A percentile compares a stretch with the other conserved stretches of the same genome.
These are phyloP conservation scores for Syzygium malaccense DNA, from an alignment of 441 rosid genomes.

Conservation along the genomic window DNA sequence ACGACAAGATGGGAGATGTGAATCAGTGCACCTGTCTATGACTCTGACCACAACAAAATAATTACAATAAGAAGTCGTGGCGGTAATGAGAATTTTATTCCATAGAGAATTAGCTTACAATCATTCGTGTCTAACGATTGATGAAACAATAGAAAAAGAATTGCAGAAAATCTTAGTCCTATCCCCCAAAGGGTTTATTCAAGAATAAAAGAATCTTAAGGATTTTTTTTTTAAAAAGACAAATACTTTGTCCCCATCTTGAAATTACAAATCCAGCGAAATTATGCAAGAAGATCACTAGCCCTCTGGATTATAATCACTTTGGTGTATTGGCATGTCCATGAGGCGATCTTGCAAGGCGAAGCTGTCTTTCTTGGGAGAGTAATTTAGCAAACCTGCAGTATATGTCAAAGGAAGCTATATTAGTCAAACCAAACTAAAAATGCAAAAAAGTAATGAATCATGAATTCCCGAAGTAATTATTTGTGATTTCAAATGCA, in stretches of 20 bases:
- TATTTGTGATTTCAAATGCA: neutral
- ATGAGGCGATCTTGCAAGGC: constrained; percentile 20
- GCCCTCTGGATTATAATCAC: neutral
- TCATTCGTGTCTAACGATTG: neutral
- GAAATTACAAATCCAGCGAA: neutral
- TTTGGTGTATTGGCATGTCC: neutral
- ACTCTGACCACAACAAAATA: neutral
- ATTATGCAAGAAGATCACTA: neutral
- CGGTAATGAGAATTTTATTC: neutral
- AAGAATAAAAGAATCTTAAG: neutral
- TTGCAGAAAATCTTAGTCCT: neutral
- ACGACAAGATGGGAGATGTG: neutral
- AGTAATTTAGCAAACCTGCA: constrained; percentile 17
- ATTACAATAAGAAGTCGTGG: neutral
- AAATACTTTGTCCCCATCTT: neutral
- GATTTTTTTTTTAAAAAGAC: too few species aligned
- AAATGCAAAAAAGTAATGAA: neutral
- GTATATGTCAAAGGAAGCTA: neutral
- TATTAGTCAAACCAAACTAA: neutral
- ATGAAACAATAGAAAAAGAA: neutral
- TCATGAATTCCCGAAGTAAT: neutral
- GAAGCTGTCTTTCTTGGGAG: constrained; percentile 19
- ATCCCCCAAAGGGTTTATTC: neutral
- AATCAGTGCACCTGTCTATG: neutral
- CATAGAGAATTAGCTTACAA: neutral